phyloP scores from a whole-genome alignment of 164 flowering plant genomes.

The Kingdonia uniflora region DNA sequence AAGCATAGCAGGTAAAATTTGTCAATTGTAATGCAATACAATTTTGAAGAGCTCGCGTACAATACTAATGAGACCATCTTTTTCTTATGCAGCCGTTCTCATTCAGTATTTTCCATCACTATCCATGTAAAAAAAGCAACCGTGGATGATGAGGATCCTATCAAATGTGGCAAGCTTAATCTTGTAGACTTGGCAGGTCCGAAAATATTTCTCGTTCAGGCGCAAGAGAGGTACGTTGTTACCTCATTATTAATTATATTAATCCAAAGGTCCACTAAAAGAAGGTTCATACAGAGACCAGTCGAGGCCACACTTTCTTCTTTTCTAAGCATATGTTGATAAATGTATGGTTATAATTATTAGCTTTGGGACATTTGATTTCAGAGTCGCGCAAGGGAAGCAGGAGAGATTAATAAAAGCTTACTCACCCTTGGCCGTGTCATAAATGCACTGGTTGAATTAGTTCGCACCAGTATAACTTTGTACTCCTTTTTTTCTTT shows the following conservation, averaged over 20 bases:
- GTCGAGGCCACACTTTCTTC: too few species aligned
- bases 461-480: slow-evolving; percentile 27
- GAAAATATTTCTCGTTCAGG: slow-evolving; percentile 24
- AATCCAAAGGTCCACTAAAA: too few species aligned
- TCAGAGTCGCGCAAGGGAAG: slow-evolving; percentile 86
- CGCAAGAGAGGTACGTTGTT: slow-evolving; percentile 20
- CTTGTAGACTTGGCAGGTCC: slow-evolving; percentile 27
- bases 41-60: too few species aligned
- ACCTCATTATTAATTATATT: too few species aligned
- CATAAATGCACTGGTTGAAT: slow-evolving; percentile 74
- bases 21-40: too few species aligned
- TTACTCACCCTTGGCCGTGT: slow-evolving; percentile 85
- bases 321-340: too few species aligned
- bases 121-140: slow-evolving; percentile 20
- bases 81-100: too few species aligned
- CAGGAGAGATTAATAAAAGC: slow-evolving; percentile 94
- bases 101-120: too few species aligned
- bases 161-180: slow-evolving; percentile 27
- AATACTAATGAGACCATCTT: too few species aligned
- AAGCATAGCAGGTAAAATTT: too few species aligned
- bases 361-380: slow-evolving; percentile 3
- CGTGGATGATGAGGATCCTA: slow-evolving; percentile 17
- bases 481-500: neutral
- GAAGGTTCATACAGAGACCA: too few species aligned
- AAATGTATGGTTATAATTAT: too few species aligned